Evolutionary conservation across 2,329 filamentous ascomycete species (phyloP).

Genomic region (Verticillium isaacii): DNA sequence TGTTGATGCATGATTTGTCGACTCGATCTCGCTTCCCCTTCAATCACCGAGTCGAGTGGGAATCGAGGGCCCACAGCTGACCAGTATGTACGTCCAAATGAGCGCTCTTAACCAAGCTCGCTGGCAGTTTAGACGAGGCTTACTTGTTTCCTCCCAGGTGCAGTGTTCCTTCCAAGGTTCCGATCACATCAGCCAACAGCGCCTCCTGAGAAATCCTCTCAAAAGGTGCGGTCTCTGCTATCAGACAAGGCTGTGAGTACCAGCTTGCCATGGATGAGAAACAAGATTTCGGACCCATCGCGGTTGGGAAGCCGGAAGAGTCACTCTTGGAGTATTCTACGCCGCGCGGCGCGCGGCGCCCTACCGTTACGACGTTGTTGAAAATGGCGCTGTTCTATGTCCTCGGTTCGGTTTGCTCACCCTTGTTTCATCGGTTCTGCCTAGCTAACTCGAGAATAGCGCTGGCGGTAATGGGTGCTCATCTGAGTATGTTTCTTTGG

Average conservation of each 20-base stretch:
- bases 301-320: not conserved
- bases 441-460: not conserved
- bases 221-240: too few relatives aligned
- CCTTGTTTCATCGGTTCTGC: not conserved
- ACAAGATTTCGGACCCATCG: not conserved
- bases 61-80: too few relatives aligned
- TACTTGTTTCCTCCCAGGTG: too few relatives aligned
- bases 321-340: not conserved
- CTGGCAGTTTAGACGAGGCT: too few relatives aligned
- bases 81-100: too few relatives aligned
- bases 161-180: too few relatives aligned
- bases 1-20: not conserved
- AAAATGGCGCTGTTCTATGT: not conserved
- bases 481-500: not conserved
- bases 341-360: slow-evolving; percentile 17
- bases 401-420: not conserved
- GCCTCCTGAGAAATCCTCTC: too few relatives aligned
- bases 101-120: too few relatives aligned
- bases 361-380: not conserved
- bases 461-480: slow-evolving; percentile 1
- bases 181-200: too few relatives aligned
- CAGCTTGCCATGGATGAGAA: too few relatives aligned
- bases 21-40: not conserved
- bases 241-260: too few relatives aligned
- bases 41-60: too few relatives aligned